A percentile compares a stretch with the other conserved stretches of the same genome.
These are phyloP conservation scores for Tulasnella sp. DNA, from an alignment of 768 basidiomycete genomes.

Conservation along the genomic window DNA sequence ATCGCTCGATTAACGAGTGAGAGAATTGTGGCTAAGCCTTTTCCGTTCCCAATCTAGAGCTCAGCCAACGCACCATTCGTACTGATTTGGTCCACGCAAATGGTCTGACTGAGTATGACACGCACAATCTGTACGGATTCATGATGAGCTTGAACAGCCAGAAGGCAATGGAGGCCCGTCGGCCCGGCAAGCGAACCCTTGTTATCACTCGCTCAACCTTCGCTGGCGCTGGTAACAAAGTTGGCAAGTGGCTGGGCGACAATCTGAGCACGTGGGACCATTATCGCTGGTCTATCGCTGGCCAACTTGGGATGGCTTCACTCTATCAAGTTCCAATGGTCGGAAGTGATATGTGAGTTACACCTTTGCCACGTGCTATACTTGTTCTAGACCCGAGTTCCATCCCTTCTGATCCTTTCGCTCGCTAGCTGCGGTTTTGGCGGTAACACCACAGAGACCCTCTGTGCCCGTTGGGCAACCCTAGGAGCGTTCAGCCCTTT, in stretches of 20 bases:
- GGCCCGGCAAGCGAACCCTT: slow-evolving; percentile 62
- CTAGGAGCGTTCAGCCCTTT: slow-evolving; percentile 79
- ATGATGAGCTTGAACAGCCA: slow-evolving; percentile 71
- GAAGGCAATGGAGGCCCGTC: slow-evolving; percentile 62
- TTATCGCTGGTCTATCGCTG: slow-evolving; percentile 63
- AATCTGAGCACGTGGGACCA: slow-evolving; percentile 63
- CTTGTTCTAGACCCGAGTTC: slow-evolving; percentile 41
- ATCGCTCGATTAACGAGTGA: neutral
- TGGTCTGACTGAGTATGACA: slow-evolving; percentile 37
- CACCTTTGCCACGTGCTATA: slow-evolving; percentile 42
- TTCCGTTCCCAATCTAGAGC: neutral
- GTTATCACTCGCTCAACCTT: slow-evolving; percentile 77
- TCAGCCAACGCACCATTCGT: slow-evolving; percentile 36
- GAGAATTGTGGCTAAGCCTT: neutral
- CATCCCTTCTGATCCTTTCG: neutral
- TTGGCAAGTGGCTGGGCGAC: slow-evolving; percentile 78
- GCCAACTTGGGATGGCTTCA: slow-evolving; percentile 66
- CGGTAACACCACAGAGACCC: slow-evolving; percentile 63
- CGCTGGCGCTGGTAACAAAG: slow-evolving; percentile 64
- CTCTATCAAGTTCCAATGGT: slow-evolving; percentile 76
- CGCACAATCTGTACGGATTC: slow-evolving; percentile 56
- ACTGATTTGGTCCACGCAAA: slow-evolving; percentile 38
- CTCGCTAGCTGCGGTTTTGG: slow-evolving; percentile 37
- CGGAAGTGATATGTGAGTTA: slow-evolving; percentile 72
- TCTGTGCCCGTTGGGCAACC: slow-evolving; percentile 78